Base-by-base conservation (phyloP, 352 stramenopile genomes). In the Pythium rhizo-oryzae region DNA sequence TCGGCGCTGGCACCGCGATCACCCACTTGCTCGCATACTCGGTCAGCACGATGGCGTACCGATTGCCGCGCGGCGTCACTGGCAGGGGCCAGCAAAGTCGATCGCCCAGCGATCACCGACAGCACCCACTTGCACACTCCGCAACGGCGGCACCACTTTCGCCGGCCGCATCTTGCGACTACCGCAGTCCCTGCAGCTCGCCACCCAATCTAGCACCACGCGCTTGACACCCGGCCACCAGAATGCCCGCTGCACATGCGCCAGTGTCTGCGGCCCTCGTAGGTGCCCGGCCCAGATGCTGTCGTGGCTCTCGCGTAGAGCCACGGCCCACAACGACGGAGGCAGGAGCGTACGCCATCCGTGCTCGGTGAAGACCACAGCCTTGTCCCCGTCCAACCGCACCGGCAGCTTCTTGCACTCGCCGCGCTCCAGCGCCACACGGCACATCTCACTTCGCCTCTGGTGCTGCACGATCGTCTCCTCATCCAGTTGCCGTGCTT, bases 21-120 rank as follows among this genome's bases (percentile, higher is more conserved):
- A 70, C 67, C 12, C 53, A 71, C 24, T 65, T 59, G 1, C 59
- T 68, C 16, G 56, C 53, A 25, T 78, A 72, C 35, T 71, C 64
- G 3, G 57, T 25, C 5, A 54, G 15, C 8, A 37, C 71, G 12
- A 72, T 49, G 0, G 59, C 70, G 37, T 59, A 70, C 1, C 65
- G 56, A 15, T 76, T 56, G 0, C 61, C 57, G 7, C n/a, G 24
- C 11, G 11, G 43, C 5, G 56, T 65, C 21, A 35, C 21, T 1
- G 60, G 61, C 16, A 74, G n/a, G 65, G 62, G 0, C 59, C 69
- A 0, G 59, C 62, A 0, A 71, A 8, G 44, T 70, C 64, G 8
- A 66, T 46, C 41, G 39, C 70, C 62, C 70, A 74, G 0, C 58
- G 43, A 23, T 74, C 62, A 33, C 70, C 56, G 0, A 73, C 51